Evolutionary conservation across 306 rosid species (phyloP), one percentile per base, ranked within the genome.

Genomic region (Gastrolobium bilobum): DNA sequence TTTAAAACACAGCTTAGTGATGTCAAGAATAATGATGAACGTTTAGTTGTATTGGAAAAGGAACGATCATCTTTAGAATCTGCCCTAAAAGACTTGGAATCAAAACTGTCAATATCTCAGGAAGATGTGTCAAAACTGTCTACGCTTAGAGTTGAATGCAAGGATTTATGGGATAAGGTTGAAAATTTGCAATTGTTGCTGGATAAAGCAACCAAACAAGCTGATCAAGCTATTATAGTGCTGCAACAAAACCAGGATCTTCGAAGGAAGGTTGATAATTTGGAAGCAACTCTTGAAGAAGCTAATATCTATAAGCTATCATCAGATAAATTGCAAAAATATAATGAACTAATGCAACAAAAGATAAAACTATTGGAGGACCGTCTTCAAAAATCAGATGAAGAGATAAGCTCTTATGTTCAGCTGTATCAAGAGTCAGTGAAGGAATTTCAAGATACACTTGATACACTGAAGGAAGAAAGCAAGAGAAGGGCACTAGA

Each of bases 241-340:
- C 81, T 89, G 68, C 94, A 90, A 84, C 94, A 95, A 81, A 93
- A 91, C 82, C 94, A 91, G 81, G 99, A 89, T 81, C 96, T 95
- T 54, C 96, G 57, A 54, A 83, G 81, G 70, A 89, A 90, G 86
- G 92, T 91, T 71, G 96, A 89, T 67, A 87, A 90, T 73, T 83
- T 95, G 83, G 98, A 95, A 85, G 86, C 88, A 84, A 89, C 94
- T 13, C 86, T 95, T 60, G 93, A 90, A 73, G 90, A 87, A 83
- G 97, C 92, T 79, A 86, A 78, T 60, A 62, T 71, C 73, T 84
- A 86, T 61, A 93, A 88, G 85, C 82, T 80, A 14, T 93, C 99
- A 43, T 93, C 97, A 67, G 96, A 91, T 48, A 90, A 91, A 78
- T 59, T 95, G 82, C 91, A 85, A 82, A 88, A 85, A 10, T 79